Percentiles rank a stretch among this genome's conserved stretches.
Evolutionary conservation across 2,329 filamentous ascomycete species (phyloP).

Genomic region (Curvularia eragrostidis): DNA sequence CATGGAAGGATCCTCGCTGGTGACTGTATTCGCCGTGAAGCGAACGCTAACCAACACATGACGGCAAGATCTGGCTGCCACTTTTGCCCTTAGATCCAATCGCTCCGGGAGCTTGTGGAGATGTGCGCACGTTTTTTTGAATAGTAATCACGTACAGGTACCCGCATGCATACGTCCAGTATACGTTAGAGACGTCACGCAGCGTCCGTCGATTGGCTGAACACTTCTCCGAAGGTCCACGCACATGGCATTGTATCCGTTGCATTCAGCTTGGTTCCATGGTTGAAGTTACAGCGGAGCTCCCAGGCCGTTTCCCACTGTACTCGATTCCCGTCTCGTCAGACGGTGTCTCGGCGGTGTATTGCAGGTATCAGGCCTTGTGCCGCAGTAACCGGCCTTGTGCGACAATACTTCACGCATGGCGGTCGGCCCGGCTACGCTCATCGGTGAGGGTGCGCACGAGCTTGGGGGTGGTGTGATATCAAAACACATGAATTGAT

Average conservation of each 20-base stretch:
- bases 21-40: background rate
- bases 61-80: background rate
- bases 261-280: background rate
- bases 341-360: background rate
- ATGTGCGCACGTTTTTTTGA: background rate
- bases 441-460: slow-evolving; percentile 2
- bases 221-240: background rate
- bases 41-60: background rate
- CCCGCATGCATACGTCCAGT: background rate
- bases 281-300: background rate
- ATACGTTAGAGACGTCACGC: background rate
- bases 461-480: background rate
- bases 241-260: background rate
- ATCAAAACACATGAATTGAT: background rate
- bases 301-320: background rate
- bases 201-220: background rate
- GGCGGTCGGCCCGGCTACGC: slow-evolving; percentile 2
- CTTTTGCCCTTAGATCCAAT: background rate
- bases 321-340: background rate
- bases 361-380: background rate
- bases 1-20: background rate
- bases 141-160: background rate
- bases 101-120: background rate
- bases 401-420: background rate
- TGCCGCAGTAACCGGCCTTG: background rate